These are phyloP conservation scores for Leavenworthia alabamica DNA, from an alignment of 345 rosid species.

Conservation along the genomic window DNA sequence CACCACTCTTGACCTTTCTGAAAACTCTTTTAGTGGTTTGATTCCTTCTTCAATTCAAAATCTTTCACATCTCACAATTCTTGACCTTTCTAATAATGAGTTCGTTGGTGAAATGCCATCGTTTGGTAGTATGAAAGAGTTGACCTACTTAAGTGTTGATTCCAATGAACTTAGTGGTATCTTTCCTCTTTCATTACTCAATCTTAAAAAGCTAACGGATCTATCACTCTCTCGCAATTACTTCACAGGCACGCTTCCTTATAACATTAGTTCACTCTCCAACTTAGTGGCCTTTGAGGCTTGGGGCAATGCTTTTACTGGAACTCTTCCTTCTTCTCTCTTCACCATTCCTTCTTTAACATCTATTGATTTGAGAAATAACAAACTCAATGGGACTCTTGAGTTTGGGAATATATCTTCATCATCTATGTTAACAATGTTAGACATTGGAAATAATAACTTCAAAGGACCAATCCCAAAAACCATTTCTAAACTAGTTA, in stretches of 20 bases:
- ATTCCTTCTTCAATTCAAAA: neutral
- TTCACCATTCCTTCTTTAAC: neutral
- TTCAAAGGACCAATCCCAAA: constrained; percentile 20
- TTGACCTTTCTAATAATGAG: neutral
- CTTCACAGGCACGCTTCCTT: neutral
- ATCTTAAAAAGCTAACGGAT: neutral
- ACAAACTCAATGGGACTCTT: neutral
- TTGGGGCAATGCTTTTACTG: neutral
- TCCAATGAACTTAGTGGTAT: neutral
- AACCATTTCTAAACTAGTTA: neutral
- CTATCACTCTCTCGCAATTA: neutral
- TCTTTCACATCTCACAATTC: neutral
- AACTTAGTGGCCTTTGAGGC: neutral
- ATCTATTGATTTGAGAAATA: neutral
- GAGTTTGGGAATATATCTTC: neutral
- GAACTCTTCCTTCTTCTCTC: neutral
- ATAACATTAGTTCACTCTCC: neutral
- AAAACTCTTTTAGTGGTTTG: neutral
- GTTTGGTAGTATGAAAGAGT: neutral
- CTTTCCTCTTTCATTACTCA: neutral
- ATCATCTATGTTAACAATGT: neutral
- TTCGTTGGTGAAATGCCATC: neutral
- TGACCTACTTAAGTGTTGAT: neutral
- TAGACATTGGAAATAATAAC: constrained; percentile 4
- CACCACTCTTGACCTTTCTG: neutral